phyloP scores from a whole-genome alignment of 2,329 filamentous ascomycete species.

The Ascochyta fabae region DNA sequence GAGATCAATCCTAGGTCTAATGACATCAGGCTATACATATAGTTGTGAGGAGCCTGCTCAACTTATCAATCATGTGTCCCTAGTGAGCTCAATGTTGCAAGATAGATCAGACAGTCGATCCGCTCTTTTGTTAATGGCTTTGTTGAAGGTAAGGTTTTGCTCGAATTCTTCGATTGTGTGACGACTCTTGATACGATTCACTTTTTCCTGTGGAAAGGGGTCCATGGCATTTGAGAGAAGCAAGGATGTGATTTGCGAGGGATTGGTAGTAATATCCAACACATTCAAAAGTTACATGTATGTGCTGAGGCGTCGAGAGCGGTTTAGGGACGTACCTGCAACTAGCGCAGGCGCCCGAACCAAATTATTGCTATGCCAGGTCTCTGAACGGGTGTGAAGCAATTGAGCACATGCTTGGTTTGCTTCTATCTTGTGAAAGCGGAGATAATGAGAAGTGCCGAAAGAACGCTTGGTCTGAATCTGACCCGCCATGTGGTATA shows the following conservation, averaged over 20 bases:
- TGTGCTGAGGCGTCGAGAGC: neutral
- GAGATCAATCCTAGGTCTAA: too few species aligned
- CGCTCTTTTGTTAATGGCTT: neutral
- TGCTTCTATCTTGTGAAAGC: neutral
- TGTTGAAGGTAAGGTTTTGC: conserved; percentile 1
- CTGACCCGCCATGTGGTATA: neutral
- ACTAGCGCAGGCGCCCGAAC: neutral
- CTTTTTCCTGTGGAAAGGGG: neutral
- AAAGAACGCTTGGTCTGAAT: neutral
- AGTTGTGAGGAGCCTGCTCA: too few species aligned
- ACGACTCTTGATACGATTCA: conserved; percentile 1
- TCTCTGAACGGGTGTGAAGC: neutral
- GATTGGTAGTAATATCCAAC: neutral
- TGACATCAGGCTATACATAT: too few species aligned
- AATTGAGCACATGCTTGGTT: neutral
- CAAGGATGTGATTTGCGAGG: too few species aligned
- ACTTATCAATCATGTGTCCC: too few species aligned
- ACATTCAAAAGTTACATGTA: neutral
- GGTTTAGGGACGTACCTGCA: neutral
- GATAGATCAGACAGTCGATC: neutral
- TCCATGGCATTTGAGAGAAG: neutral
- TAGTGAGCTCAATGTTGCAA: neutral
- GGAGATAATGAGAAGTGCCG: neutral
- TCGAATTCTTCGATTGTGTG: neutral
- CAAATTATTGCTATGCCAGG: neutral